These are phyloP conservation scores for Pyrus pyrifolia DNA, from an alignment of 306 rosid species.

Conservation along the genomic window DNA sequence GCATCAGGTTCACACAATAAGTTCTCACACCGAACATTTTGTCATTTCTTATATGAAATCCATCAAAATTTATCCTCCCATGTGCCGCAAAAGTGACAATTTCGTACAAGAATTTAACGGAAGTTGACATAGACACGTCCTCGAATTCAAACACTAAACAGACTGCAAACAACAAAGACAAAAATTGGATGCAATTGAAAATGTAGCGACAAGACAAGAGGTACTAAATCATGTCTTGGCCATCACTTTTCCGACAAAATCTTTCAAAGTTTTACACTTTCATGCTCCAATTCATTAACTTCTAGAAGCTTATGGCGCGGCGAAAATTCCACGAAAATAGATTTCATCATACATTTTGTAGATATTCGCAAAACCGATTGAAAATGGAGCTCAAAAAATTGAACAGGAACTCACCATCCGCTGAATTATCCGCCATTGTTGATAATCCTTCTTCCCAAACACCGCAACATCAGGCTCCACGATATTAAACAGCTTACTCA, in stretches of 20 bases:
- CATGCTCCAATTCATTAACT: too few relatives aligned
- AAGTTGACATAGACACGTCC: background rate
- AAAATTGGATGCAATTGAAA: background rate
- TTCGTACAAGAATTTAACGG: background rate
- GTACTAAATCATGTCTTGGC: background rate
- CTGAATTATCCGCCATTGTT: constrained; percentile 72
- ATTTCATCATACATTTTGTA: too few relatives aligned
- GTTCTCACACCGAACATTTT: background rate
- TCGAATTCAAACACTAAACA: background rate
- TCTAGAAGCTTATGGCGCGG: too few relatives aligned
- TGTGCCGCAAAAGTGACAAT: background rate
- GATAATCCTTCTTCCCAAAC: constrained; percentile 95
- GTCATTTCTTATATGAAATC: too few relatives aligned
- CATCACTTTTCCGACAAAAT: background rate
- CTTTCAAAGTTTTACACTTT: too few relatives aligned
- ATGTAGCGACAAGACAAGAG: background rate
- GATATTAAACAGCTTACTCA: constrained; percentile 73
- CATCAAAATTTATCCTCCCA: too few relatives aligned
- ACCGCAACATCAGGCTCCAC: constrained; percentile 86
- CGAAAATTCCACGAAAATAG: too few relatives aligned
- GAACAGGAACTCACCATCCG: constrained; percentile 44
- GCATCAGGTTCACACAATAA: background rate
- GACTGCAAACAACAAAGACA: background rate
- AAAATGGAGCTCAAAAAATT: background rate
- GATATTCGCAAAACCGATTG: background rate